Evolutionary conservation across 257 asterid species (phyloP).

Genomic region (Sherardia arvensis): DNA sequence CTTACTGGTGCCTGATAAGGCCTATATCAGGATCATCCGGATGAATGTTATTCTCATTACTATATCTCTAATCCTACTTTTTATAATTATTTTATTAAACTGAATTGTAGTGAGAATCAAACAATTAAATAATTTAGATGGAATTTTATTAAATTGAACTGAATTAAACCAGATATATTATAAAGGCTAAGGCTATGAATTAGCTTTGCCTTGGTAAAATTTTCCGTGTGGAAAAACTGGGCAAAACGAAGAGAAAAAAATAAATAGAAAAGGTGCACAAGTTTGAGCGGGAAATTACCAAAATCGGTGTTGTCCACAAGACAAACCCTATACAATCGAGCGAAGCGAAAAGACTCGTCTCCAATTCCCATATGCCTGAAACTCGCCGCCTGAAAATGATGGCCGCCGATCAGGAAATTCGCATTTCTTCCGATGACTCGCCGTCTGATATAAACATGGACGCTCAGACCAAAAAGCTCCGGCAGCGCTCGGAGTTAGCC

Average conservation of each 20-base stretch:
- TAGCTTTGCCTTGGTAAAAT: no score
- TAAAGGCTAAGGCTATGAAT: no score
- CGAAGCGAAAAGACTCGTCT: not conserved
- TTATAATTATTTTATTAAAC: no score
- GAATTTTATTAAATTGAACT: no score
- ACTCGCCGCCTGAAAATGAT: constrained; percentile 5
- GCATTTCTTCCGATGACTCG: not conserved
- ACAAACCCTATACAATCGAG: constrained; percentile 3
- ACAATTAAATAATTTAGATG: no score
- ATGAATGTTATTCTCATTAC: no score
- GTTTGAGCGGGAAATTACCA: not conserved
- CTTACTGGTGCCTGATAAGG: no score
- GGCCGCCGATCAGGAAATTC: constrained; percentile 10
- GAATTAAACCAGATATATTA: no score
- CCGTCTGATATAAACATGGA: constrained; percentile 30
- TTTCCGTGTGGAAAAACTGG: not conserved
- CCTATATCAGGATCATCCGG: no score
- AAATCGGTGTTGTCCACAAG: not conserved
- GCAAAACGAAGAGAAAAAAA: not conserved
- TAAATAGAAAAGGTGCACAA: not conserved
- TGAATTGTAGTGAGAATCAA: no score
- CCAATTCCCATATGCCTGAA: constrained; percentile 4
- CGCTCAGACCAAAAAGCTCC: constrained; percentile 41
- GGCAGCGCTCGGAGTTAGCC: constrained; percentile 86
- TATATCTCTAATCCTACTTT: no score